Evolutionary conservation across 306 rosid genomes (phyloP).

Genomic region (Dryas alaskensis): DNA sequence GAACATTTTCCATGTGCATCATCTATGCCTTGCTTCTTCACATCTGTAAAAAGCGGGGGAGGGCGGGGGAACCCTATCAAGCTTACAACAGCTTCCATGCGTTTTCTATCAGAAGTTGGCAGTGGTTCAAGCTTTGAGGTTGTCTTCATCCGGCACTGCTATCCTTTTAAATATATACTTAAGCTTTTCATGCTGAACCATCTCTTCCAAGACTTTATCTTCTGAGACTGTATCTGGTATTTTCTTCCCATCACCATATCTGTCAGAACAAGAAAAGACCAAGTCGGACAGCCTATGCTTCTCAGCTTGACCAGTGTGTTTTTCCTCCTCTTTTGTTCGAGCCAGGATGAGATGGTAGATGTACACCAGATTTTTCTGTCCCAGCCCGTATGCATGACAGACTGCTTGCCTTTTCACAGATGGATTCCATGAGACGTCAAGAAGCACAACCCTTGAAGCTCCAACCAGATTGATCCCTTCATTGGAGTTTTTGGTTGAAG

Average conservation of each 20-base stretch:
- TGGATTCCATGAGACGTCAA: constrained; percentile 71
- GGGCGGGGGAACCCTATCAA: too few species aligned
- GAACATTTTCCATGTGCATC: too few species aligned
- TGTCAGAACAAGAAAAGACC: constrained; percentile 38
- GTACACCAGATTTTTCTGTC: constrained; percentile 52
- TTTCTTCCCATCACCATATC: constrained; percentile 7
- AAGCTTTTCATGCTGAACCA: constrained; percentile 36
- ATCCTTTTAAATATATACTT: constrained; percentile 38
- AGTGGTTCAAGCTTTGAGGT: too few species aligned
- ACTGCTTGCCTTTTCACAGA: constrained; percentile 67
- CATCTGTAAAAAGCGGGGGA: too few species aligned
- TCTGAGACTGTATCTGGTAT: constrained; percentile 20
- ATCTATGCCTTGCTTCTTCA: too few species aligned
- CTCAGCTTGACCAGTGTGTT: constrained; percentile 39
- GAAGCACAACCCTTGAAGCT: constrained; percentile 70
- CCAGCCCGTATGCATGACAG: constrained; percentile 57
- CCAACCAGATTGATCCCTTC: constrained; percentile 71
- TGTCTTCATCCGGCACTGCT: constrained; percentile 17
- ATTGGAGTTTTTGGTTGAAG: constrained; percentile 51
- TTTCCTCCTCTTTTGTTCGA: constrained; percentile 49
- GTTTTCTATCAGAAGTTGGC: too few species aligned
- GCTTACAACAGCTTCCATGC: too few species aligned
- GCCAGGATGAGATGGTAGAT: constrained; percentile 49
- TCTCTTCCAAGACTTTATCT: constrained; percentile 51
- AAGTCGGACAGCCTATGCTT: constrained; percentile 49